phyloP scores from a whole-genome alignment of 2,329 filamentous ascomycete species.

The Penicillium sp. region DNA sequence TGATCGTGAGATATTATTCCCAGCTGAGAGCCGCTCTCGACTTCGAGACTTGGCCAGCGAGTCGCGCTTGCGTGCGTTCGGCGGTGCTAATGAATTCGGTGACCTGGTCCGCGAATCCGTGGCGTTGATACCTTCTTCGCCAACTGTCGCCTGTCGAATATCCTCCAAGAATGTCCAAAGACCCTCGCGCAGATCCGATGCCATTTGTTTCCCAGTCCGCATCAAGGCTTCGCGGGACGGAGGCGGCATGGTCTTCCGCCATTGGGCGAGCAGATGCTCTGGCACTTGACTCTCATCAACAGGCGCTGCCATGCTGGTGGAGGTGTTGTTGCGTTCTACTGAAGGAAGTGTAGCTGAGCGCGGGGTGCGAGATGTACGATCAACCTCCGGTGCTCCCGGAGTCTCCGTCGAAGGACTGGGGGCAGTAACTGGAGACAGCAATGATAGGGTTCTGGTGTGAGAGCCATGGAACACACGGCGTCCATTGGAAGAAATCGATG shows the following conservation, averaged over 20 bases:
- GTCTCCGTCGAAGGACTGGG: background rate
- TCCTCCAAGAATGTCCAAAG: constrained; percentile 95
- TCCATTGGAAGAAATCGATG: constrained; percentile 34
- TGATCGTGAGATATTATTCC: constrained; percentile 28
- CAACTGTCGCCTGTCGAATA: constrained; percentile 88
- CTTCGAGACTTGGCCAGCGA: constrained; percentile 30
- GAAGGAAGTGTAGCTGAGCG: constrained; percentile 41
- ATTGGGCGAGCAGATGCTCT: constrained; percentile 36
- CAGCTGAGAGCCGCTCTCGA: constrained; percentile 30
- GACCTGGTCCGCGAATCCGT: constrained; percentile 36
- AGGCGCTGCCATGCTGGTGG: constrained; percentile 17
- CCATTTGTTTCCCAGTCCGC: constrained; percentile 65
- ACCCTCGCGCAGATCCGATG: constrained; percentile 81
- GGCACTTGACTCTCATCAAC: constrained; percentile 22
- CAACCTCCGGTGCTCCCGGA: background rate
- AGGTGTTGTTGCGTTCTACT: constrained; percentile 27
- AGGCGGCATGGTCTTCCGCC: constrained; percentile 40
- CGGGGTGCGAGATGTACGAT: constrained; percentile 33
- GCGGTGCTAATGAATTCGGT: constrained; percentile 18
- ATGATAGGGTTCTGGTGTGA: constrained; percentile 64
- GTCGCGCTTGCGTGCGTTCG: constrained; percentile 24
- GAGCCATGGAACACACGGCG: constrained; percentile 64
- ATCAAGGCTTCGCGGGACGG: constrained; percentile 49
- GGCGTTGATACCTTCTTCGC: constrained; percentile 75
- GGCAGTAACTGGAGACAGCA: constrained; percentile 60